phyloP scores from a whole-genome alignment of 2,329 filamentous ascomycete species.

The Cryphonectria radicalis region DNA sequence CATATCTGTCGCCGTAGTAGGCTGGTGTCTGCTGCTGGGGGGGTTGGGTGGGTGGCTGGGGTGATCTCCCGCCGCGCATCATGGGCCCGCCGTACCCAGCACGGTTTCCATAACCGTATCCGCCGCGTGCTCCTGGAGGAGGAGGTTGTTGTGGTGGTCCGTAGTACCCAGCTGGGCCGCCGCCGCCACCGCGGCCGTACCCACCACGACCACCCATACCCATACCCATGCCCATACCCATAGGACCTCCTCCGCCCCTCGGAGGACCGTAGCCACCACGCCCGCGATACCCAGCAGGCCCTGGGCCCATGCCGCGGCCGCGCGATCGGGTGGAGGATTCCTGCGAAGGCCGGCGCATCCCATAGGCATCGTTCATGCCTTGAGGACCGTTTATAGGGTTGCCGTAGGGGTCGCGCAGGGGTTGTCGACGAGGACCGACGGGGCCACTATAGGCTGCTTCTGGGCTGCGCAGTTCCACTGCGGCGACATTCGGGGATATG shows the following conservation, averaged over 20 bases:
- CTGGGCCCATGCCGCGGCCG: constrained; percentile 53
- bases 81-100: constrained; percentile 40
- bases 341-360: constrained; percentile 50
- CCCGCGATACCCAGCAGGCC: constrained; percentile 9
- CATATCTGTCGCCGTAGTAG: constrained; percentile 39
- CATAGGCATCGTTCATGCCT: constrained; percentile 46
- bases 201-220: constrained; percentile 38
- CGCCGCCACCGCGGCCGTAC: constrained; percentile 59
- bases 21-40: constrained; percentile 38
- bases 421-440: constrained; percentile 42
- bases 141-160: constrained; percentile 39
- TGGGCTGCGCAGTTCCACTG: constrained; percentile 45
- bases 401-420: constrained; percentile 66
- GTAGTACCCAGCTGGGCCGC: constrained; percentile 52
- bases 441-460: constrained; percentile 41
- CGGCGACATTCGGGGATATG: constrained; percentile 52
- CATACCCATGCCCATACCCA: too few relatives aligned
- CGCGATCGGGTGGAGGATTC: constrained; percentile 56
- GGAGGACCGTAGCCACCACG: constrained; percentile 7
- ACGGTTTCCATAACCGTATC: constrained; percentile 47
- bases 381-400: constrained; percentile 54
- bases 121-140: constrained; percentile 36
- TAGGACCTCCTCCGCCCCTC: background rate
- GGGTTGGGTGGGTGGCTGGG: constrained; percentile 50
- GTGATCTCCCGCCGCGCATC: constrained; percentile 45